Base-by-base conservation (phyloP, 2,329 filamentous ascomycete species). In the Fusarium domesticum region DNA sequence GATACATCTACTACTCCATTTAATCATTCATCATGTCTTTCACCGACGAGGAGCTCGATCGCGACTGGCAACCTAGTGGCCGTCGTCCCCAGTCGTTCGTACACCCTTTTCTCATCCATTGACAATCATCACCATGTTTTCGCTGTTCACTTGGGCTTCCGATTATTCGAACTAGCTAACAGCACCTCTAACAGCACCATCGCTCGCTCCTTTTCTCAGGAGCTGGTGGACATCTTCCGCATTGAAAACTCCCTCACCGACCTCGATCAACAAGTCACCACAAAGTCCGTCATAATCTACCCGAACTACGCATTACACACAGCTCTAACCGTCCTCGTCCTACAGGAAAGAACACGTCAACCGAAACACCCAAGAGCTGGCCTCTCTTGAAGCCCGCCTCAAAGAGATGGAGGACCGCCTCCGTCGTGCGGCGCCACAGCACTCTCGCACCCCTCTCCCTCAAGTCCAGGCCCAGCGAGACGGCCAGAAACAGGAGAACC, bases 211-310 rank as follows among this genome's bases (percentile, higher is more conserved):
- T 96, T 96, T 71, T 92, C 89, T 47, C 76, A 83, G 35, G 88
- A 92, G 65, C 76, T 96, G 49, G 87, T 92, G 74, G 85, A 89
- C 64, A 85, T 95, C 58, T 96, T 96, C 74, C 85, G 87, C 62
- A 84, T 96, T 63, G 88, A 93, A 58, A 85, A 83, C 67, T 85
- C 84, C 57, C 64, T 93, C 46, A 81, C 85, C 61, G 79, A 85
- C 50, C 77, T 95, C 28, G 81, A 87, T 61, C 77, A 85, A 64
- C 81, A 86, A 56, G 81, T 96, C 48, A 80, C 89, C 64, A 80
- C 89, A 68, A 92, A 91, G 91, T 96, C 74, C 63, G 84, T 71
- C 18, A 20, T 19, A 31, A 33, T 34, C 37, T 37, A 35, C 34
- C 28, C 20, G 11, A 34, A 47, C 18, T 18, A 18, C 31, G 37